Conservation (phyloP, 176 grass and related monocot species). For the Juncus inflexus region DNA sequence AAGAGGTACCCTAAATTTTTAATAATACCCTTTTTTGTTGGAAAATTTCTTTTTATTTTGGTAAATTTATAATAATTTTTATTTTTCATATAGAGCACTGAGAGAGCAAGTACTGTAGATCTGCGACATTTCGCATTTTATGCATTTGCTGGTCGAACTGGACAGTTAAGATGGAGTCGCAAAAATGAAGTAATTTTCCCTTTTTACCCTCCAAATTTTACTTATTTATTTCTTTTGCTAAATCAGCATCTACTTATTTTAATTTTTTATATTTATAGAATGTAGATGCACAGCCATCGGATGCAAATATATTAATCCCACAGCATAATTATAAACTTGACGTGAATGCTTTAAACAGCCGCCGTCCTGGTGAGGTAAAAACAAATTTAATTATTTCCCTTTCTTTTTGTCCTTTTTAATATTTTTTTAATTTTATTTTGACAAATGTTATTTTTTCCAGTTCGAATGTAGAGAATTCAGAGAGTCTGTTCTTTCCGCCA, state of each 20-base stretch:
- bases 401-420: not conserved
- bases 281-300: constrained; percentile 52
- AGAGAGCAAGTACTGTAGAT: constrained; percentile 37
- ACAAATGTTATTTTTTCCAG: constrained; percentile 38
- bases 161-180: constrained; percentile 59
- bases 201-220: constrained; percentile 2
- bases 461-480: constrained; percentile 96
- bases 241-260: not conserved
- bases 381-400: not conserved
- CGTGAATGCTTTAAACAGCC: constrained; percentile 70
- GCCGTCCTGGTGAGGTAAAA: constrained; percentile 77
- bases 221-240: constrained; percentile 8
- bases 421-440: not conserved
- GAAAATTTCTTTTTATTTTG: not conserved
- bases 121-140: constrained; percentile 94
- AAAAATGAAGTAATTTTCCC: constrained; percentile 69
- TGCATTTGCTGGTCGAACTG: constrained; percentile 88
- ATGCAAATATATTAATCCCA: constrained; percentile 69
- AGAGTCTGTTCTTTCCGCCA: constrained; percentile 83
- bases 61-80: constrained; percentile 1
- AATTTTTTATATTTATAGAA: constrained; percentile 53
- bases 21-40: too few species aligned
- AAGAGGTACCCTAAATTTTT: constrained; percentile 49
- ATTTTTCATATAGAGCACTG: constrained; percentile 40
- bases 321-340: constrained; percentile 98